Conservation (phyloP, 2,329 filamentous ascomycete genomes). For the Venturia oleaginea region DNA sequence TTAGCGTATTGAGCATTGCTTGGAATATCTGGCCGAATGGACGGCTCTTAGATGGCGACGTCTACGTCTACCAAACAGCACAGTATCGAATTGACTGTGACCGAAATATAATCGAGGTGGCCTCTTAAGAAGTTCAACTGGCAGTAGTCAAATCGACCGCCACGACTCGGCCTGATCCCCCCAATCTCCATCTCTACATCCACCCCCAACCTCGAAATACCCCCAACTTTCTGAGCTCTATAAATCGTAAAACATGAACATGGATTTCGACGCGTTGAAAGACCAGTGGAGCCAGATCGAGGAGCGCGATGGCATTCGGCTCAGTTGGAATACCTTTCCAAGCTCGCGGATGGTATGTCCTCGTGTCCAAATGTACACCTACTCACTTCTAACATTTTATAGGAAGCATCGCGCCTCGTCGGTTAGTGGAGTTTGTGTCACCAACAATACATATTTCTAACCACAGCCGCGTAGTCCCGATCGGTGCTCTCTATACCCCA, state of each 20-base stretch:
- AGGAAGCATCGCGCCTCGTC: slow-evolving; percentile 91
- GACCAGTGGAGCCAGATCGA: slow-evolving; percentile 96
- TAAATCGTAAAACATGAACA: slow-evolving; percentile 32
- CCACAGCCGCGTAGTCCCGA: slow-evolving; percentile 54
- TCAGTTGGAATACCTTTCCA: slow-evolving; percentile 98
- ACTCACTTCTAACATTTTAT: slow-evolving; percentile 17
- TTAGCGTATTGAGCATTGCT: neutral
- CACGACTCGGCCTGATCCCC: neutral
- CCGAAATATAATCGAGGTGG: neutral
- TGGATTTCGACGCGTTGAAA: slow-evolving; percentile 91
- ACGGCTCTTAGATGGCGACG: neutral
- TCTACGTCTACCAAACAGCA: neutral
- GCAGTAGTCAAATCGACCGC: neutral
- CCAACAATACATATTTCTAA: slow-evolving; percentile 11
- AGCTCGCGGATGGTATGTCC: slow-evolving; percentile 77
- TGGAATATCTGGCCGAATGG: slow-evolving; percentile 8
- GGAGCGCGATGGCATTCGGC: slow-evolving; percentile 86
- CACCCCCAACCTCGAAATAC: slow-evolving; percentile 13
- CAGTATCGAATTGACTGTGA: neutral
- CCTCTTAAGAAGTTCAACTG: neutral
- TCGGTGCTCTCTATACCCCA: slow-evolving; percentile 90
- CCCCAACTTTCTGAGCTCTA: slow-evolving; percentile 8
- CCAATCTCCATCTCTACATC: slow-evolving; percentile 13
- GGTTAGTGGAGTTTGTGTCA: slow-evolving; percentile 20
- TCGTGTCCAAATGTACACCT: slow-evolving; percentile 13